Evolutionary conservation across 2,329 filamentous ascomycete species (phyloP).

Genomic region (Colletotrichum orchidophilum): DNA sequence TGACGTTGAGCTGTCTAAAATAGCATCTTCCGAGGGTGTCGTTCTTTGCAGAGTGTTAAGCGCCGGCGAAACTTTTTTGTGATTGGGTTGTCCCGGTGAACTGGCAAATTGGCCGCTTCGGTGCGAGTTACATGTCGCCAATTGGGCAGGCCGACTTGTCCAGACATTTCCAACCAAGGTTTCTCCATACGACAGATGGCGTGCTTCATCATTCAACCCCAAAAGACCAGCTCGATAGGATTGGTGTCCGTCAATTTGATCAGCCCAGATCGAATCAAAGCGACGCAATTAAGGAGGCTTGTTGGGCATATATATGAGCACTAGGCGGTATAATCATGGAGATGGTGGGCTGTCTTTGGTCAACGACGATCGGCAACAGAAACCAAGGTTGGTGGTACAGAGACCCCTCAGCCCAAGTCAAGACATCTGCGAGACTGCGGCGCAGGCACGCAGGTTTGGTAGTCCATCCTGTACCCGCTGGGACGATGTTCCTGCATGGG

Average conservation of each 20-base stretch:
- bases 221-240: background rate
- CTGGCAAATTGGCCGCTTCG: slow-evolving; percentile 5
- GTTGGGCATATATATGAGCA: background rate
- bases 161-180: slow-evolving; percentile 8
- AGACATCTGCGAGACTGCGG: slow-evolving; percentile 19
- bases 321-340: background rate
- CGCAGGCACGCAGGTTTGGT: slow-evolving; percentile 22
- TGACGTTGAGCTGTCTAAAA: slow-evolving; percentile 22
- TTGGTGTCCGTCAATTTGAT: slow-evolving; percentile 5
- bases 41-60: slow-evolving; percentile 16
- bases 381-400: slow-evolving; percentile 20
- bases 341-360: slow-evolving; percentile 23
- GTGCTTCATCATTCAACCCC: background rate
- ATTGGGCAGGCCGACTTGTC: slow-evolving; percentile 6
- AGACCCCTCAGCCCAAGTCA: slow-evolving; percentile 12
- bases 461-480: background rate
- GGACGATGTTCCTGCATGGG: slow-evolving; percentile 22
- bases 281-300: background rate
- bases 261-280: slow-evolving; percentile 8
- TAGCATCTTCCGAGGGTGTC: slow-evolving; percentile 18
- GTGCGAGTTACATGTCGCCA: background rate
- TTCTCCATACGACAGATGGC: background rate
- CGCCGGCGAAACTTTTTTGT: slow-evolving; percentile 3
- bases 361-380: slow-evolving; percentile 14
- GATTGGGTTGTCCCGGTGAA: slow-evolving; percentile 8